Base-by-base conservation (phyloP, 2,329 filamentous ascomycete genomes). In the Colletotrichum phormii region DNA sequence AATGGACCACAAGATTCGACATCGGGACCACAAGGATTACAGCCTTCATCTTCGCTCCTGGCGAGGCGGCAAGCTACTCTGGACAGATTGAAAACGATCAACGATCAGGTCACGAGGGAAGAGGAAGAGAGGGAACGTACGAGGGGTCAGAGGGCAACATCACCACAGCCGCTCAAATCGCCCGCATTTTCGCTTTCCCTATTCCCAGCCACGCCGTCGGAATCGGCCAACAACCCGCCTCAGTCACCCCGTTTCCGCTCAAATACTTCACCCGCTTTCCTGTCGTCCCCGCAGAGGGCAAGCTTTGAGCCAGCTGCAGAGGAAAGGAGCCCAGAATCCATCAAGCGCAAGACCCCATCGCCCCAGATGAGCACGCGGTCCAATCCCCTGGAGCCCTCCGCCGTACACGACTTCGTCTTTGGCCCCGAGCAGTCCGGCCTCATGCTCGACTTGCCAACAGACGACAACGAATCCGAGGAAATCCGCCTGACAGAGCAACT, bases 41-140 rank as follows among this genome's bases (percentile, higher is more conserved):
- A 53, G 6, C n/a, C 29, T 5, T 79, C 80, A 6, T 80, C 83
- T 2, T 82, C 84, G 1, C 82, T 92, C 8, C 82, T 91, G 31
- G 86, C 86, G 29, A 86, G 89, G 70, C 86, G 90, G 54, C 90
- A 92, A 75, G 89, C 89, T 8, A 90, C 88, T 0, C 79, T 91
- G 13, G 86, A 90, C 66, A 89, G 86, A 70, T 81, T 93, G 1
- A 89, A 87, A 75, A 86, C 85, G 24, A 86, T 89, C 51, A 87
- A 87, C 64, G 86, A 87, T 71, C 82, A 83, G 63, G 77, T 83
- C 59, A 77, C 77, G 68, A 78, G 81, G 73, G 83, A 86, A 75
- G 80, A 82, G 71, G 83, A 85, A 55, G 75, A 68, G 11, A 76
- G 75, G 37, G 75, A 79, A 26, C 65, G 75, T 26, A 74, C 70